A percentile compares a stretch with the other conserved stretches of the same genome.
phyloP scores from a whole-genome alignment of 2,329 filamentous ascomycete genomes.

The Xylariomycetidae sp. region DNA sequence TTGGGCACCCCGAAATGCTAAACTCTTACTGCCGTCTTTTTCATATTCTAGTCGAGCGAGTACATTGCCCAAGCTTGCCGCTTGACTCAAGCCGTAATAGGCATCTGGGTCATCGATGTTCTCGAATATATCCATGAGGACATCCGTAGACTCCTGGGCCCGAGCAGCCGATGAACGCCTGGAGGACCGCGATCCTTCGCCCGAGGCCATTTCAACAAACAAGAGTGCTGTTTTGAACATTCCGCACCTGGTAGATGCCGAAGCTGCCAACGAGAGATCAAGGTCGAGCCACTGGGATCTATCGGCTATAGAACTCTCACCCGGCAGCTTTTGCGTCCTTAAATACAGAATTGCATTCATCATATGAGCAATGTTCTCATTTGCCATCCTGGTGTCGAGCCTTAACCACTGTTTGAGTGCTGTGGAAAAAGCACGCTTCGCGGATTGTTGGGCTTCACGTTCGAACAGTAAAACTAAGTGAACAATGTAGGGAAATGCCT shows the following conservation, averaged over 20 bases:
- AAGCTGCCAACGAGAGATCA: conserved; percentile 65
- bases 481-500: conserved; percentile 76
- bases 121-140: conserved; percentile 79
- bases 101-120: conserved; percentile 94
- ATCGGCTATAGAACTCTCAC: conserved; percentile 74
- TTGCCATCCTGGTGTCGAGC: conserved; percentile 37
- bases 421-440: conserved; percentile 61
- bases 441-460: conserved; percentile 52
- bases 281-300: conserved; percentile 82
- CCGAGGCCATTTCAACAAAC: conserved; percentile 68
- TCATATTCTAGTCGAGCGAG: conserved; percentile 85
- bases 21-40: conserved; percentile 76
- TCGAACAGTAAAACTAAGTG: conserved; percentile 75
- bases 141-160: conserved; percentile 55
- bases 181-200: conserved; percentile 44
- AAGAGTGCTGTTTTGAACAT: conserved; percentile 86
- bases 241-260: conserved; percentile 69
- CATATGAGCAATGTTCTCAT: conserved; percentile 65
- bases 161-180: conserved; percentile 60
- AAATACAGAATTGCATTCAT: conserved; percentile 82
- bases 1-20: conserved; percentile 86
- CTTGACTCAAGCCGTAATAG: conserved; percentile 86
- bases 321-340: conserved; percentile 70
- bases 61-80: conserved; percentile 70
- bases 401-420: conserved; percentile 62